phyloP scores from a whole-genome alignment of 2,329 filamentous ascomycete genomes.

The Rosellinia necatrix region DNA sequence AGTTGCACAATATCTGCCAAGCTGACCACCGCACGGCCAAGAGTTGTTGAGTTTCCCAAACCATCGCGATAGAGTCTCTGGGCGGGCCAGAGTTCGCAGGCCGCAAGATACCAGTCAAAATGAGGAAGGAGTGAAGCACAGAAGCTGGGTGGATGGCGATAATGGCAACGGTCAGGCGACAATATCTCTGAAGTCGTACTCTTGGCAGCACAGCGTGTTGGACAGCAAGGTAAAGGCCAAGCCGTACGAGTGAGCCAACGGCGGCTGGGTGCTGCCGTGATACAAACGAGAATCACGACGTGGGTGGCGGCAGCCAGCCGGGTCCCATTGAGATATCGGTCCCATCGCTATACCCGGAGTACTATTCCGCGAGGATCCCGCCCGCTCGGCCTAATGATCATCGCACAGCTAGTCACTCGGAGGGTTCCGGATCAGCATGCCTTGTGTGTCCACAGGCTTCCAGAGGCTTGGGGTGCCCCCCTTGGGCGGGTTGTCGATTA shows the following conservation, averaged over 20 bases:
- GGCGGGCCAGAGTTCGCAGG: conserved; percentile 13
- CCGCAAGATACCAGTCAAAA: conserved; percentile 28
- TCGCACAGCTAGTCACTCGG: conserved; percentile 15
- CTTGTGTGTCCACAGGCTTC: conserved; percentile 4
- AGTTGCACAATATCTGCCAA: conserved; percentile 26
- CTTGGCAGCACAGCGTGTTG: conserved; percentile 20
- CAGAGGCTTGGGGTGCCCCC: background rate
- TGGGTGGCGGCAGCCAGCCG: conserved; percentile 2
- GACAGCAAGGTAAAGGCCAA: conserved; percentile 2
- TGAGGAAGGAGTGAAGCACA: conserved; percentile 33
- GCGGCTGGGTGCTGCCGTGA: background rate
- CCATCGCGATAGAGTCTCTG: conserved; percentile 20
- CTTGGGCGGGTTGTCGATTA: background rate
- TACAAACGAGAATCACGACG: background rate
- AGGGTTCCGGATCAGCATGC: conserved; percentile 22
- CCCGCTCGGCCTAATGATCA: background rate
- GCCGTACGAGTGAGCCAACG: background rate
- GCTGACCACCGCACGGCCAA: conserved; percentile 24
- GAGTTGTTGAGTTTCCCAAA: conserved; percentile 30
- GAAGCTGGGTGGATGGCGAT: conserved; percentile 5
- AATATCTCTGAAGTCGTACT: conserved; percentile 7
- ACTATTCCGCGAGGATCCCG: background rate
- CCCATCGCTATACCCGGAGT: background rate
- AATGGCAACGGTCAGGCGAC: conserved; percentile 7
- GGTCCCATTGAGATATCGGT: background rate